Evolutionary conservation across 1,284 basidiomycete genomes (phyloP), one percentile per base, ranked within the genome.

Genomic region (Heimioporus punctisporus): DNA sequence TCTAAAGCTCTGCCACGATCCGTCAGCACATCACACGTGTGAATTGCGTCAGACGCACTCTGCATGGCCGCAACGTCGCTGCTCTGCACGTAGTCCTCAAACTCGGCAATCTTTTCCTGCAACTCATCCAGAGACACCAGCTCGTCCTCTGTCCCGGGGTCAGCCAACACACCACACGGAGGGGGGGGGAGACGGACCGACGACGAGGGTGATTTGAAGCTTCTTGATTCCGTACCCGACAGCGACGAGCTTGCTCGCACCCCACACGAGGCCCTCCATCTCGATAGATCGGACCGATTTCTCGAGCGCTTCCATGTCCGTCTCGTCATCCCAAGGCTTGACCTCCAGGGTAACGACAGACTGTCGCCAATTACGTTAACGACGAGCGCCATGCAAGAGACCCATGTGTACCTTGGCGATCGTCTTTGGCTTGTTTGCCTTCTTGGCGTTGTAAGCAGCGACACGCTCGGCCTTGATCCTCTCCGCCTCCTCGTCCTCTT

Each of bases 321-420:
- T 99, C 82, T 98, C 95, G 74, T 98, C 96, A 73, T 99, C 97
- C 97, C 96, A 97, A 47, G 96, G 97, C 80, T 98, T 99, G 61
- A 99, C 95, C 64, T 98, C 95, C 66, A 98, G 79, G 52, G 97
- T 99, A 51, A 97, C 94, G 59, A 97, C 85, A 62, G 94, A 97
- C 93, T 95, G 70, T 51, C 42, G 54, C 39, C 51, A 47, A 58
- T 57, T 53, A 56, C 51, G 56, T 55, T 45, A 55, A 55, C 54
- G 28, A 50, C 26, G 51, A 25, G 46, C 40, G 28, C 47, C 40
- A 52, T 15, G 40, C 40, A 25, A 45, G 43, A 28, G 51, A 10
- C 9, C 25, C 43, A 57, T 47, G 78, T 79, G 50, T 60, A 95
- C 93, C 83, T 98, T 98, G 71, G 95, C 95, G 57, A 86, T 76